phyloP scores from a whole-genome alignment of 805 yeast species.

The Blastobotrys attinorum region DNA sequence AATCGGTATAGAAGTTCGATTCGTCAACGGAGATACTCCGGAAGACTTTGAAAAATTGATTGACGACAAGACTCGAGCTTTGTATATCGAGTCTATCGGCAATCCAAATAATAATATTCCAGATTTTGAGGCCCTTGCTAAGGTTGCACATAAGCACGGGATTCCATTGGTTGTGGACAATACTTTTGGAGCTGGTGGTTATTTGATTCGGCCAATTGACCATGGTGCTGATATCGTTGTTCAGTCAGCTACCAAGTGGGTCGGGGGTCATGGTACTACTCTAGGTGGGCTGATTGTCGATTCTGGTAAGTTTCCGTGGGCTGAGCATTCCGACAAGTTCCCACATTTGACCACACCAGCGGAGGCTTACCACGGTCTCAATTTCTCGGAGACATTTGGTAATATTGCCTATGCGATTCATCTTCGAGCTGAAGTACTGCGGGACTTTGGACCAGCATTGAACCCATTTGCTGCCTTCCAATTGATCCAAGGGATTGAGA shows the following conservation, averaged over 20 bases:
- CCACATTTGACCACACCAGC: slow-evolving; percentile 90
- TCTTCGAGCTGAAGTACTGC: slow-evolving; percentile 72
- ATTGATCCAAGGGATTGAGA: slow-evolving; percentile 86
- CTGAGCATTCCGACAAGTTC: slow-evolving; percentile 72
- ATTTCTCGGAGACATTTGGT: slow-evolving; percentile 76
- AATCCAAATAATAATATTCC: slow-evolving; percentile 91
- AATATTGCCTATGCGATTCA: slow-evolving; percentile 71
- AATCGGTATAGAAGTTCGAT: slow-evolving; percentile 77
- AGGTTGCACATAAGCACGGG: slow-evolving; percentile 77
- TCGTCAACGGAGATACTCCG: slow-evolving; percentile 71
- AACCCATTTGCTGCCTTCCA: slow-evolving; percentile 87
- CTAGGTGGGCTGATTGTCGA: slow-evolving; percentile 88
- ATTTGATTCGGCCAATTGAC: slow-evolving; percentile 70
- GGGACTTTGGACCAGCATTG: slow-evolving; percentile 87
- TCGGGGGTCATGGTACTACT: slow-evolving; percentile 95
- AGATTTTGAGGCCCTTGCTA: slow-evolving; percentile 70
- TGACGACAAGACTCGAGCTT: slow-evolving; percentile 82
- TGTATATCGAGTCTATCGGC: slow-evolving; percentile 84
- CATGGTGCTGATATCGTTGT: slow-evolving; percentile 88
- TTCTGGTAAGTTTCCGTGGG: slow-evolving; percentile 90
- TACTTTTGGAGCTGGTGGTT: slow-evolving; percentile 97
- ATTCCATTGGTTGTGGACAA: slow-evolving; percentile 89
- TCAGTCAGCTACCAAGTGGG: slow-evolving; percentile 97
- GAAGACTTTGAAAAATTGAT: slow-evolving; percentile 65
- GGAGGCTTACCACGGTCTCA: slow-evolving; percentile 88